Percentiles rank a stretch among this genome's conserved stretches.
Conservation (phyloP, 495 filamentous ascomycete genomes). For the Lophiostoma macrostomum region DNA sequence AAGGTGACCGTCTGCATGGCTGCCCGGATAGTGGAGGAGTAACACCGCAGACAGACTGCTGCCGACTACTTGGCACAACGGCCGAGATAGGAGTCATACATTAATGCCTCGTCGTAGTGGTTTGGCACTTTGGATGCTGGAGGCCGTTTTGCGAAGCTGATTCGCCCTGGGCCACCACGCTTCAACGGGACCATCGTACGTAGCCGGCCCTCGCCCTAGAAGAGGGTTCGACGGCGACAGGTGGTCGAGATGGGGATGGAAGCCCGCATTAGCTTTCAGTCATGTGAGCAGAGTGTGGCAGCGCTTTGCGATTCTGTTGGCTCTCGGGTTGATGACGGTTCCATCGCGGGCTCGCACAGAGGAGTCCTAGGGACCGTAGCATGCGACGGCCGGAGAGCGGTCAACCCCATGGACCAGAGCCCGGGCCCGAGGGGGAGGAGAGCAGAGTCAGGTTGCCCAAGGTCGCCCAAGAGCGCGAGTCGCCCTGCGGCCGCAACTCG, state of each 20-base stretch:
- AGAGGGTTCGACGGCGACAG: too few species aligned
- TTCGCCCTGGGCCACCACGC: constrained; percentile 15
- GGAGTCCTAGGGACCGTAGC: constrained; percentile 6
- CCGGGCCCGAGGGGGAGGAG: constrained; percentile 6
- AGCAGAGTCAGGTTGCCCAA: neutral
- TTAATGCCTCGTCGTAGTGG: constrained; percentile 20
- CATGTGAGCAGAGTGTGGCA: constrained; percentile 39
- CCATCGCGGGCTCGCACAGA: constrained; percentile 13
- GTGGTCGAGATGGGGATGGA: too few species aligned
- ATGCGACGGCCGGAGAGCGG: constrained; percentile 18
- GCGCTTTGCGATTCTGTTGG: constrained; percentile 25
- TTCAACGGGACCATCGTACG: constrained; percentile 12
- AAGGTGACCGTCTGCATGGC: constrained; percentile 4
- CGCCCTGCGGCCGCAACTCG: constrained; percentile 7
- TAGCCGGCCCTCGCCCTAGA: too few species aligned
- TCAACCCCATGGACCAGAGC: too few species aligned
- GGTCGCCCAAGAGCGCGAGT: constrained; percentile 6
- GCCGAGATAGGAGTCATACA: neutral
- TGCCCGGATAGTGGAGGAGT: constrained; percentile 2
- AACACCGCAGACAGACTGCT: constrained; percentile 8
- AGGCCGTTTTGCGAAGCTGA: constrained; percentile 23
- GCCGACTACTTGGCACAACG: constrained; percentile 9
- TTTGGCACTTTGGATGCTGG: constrained; percentile 6
- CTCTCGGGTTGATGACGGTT: constrained; percentile 28
- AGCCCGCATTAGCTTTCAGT: constrained; percentile 36